Conservation (phyloP, 2,329 filamentous ascomycete genomes). For the Colletotrichum sp. region DNA sequence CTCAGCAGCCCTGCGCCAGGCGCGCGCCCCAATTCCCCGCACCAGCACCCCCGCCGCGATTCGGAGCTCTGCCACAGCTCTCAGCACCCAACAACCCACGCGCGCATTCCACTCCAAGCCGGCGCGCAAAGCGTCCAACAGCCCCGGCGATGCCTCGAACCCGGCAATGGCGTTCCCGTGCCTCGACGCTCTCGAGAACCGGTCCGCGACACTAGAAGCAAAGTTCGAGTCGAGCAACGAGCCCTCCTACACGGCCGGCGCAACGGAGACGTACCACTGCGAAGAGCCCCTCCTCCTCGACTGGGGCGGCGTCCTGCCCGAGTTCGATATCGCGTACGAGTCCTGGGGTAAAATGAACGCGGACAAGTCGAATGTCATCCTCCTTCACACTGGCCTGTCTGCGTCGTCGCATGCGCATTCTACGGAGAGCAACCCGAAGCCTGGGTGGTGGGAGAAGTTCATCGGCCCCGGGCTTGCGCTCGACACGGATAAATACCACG, state of each 20-base stretch:
- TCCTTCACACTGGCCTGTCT: constrained; percentile 91
- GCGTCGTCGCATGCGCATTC: constrained; percentile 98
- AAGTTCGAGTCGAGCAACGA: constrained; percentile 78
- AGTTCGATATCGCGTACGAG: constrained; percentile 92
- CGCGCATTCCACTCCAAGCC: constrained; percentile 19
- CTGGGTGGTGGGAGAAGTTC: constrained; percentile 99
- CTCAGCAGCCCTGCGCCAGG: constrained; percentile 22
- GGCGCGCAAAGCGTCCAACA: constrained; percentile 10
- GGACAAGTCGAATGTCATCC: constrained; percentile 85
- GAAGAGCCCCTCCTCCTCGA: constrained; percentile 80
- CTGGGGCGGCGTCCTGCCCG: constrained; percentile 90
- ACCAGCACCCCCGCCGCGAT: neutral
- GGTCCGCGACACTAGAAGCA: constrained; percentile 74
- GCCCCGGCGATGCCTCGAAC: constrained; percentile 64
- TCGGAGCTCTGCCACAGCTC: neutral
- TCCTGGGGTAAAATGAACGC: constrained; percentile 85
- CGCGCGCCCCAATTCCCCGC: neutral
- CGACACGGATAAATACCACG: constrained; percentile 89
- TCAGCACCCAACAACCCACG: neutral
- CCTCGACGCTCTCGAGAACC: constrained; percentile 81
- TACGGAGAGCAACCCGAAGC: constrained; percentile 82
- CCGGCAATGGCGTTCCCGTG: constrained; percentile 90
- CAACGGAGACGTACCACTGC: constrained; percentile 80
- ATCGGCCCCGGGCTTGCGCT: constrained; percentile 86
- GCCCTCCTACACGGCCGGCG: constrained; percentile 90